Percentiles rank a stretch among this genome's conserved stretches.
phyloP scores from a whole-genome alignment of 257 asterid species.

The Solanum neorickii region DNA sequence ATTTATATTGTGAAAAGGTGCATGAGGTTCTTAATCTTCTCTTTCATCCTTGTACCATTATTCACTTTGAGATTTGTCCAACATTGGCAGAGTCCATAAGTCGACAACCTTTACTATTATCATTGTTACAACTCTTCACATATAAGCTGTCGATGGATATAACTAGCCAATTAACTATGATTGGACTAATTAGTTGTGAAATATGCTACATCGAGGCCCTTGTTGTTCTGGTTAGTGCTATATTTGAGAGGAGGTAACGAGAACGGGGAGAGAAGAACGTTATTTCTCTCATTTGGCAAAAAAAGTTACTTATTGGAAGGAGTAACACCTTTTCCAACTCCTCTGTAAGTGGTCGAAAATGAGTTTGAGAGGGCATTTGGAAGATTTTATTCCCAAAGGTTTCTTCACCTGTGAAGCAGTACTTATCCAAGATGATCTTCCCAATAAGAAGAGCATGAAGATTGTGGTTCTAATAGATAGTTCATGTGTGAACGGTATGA shows the following conservation, averaged over 20 bases:
- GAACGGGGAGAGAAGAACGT: not conserved
- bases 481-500: not conserved
- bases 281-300: not conserved
- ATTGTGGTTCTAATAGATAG: not conserved
- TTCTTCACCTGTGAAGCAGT: not conserved
- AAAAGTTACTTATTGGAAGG: not conserved
- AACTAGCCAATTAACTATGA: not conserved
- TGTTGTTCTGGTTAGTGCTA: not conserved
- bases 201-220: not conserved
- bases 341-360: not conserved
- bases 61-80: not conserved
- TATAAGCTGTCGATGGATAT: not conserved
- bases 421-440: not conserved
- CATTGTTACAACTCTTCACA: not conserved
- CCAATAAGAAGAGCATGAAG: not conserved
- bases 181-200: not conserved
- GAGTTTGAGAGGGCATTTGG: not conserved
- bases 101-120: not conserved
- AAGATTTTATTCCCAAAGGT: not conserved
- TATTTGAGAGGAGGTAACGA: not conserved
- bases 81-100: not conserved
- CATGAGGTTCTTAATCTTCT: not conserved
- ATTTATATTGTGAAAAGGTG: not conserved
- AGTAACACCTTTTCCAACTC: not conserved
- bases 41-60: not conserved